Percentiles rank a stretch among this genome's conserved stretches.
phyloP scores from a whole-genome alignment of 1,284 basidiomycete species.

The Rhodotorula sp. region DNA sequence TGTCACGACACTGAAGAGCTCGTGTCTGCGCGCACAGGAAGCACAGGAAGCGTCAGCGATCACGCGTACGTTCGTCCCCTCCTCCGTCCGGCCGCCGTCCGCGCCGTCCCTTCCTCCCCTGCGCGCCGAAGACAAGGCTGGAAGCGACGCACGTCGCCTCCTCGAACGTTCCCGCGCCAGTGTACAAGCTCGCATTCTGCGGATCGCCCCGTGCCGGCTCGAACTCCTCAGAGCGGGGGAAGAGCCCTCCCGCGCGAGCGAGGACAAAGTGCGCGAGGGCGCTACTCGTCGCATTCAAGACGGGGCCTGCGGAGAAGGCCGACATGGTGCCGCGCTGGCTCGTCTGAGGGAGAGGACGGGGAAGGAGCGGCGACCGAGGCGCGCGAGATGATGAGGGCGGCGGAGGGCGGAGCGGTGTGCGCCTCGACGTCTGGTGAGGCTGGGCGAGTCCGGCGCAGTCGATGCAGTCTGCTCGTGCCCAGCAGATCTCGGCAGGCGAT shows the following conservation, averaged over 20 bases:
- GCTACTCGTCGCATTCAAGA: background rate
- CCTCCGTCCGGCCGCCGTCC: background rate
- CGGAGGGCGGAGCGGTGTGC: background rate
- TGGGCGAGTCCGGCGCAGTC: background rate
- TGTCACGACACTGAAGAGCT: slow-evolving; percentile 44
- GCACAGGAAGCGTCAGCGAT: background rate
- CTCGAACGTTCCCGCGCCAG: slow-evolving; percentile 25
- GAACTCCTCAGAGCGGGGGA: slow-evolving; percentile 8
- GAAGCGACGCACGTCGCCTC: slow-evolving; percentile 21
- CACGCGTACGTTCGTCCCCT: too few species aligned
- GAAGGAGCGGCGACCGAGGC: background rate
- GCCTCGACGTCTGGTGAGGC: too few species aligned
- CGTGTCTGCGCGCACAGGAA: slow-evolving; percentile 16
- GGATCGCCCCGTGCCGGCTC: slow-evolving; percentile 19
- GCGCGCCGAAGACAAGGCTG: too few species aligned
- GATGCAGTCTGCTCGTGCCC: background rate
- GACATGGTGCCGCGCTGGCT: background rate
- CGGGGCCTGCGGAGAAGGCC: background rate
- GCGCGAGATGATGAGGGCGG: background rate
- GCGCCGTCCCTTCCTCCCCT: too few species aligned
- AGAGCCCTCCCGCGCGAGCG: background rate
- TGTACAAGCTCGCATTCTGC: slow-evolving; percentile 13
- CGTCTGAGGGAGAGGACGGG: background rate
- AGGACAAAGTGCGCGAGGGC: slow-evolving; percentile 1
- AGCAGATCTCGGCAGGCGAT: too few species aligned